Percentiles rank a stretch among this genome's conserved stretches.
Evolutionary conservation across 495 filamentous ascomycete genomes (phyloP).

Genomic region (Penicillium coprophilum): DNA sequence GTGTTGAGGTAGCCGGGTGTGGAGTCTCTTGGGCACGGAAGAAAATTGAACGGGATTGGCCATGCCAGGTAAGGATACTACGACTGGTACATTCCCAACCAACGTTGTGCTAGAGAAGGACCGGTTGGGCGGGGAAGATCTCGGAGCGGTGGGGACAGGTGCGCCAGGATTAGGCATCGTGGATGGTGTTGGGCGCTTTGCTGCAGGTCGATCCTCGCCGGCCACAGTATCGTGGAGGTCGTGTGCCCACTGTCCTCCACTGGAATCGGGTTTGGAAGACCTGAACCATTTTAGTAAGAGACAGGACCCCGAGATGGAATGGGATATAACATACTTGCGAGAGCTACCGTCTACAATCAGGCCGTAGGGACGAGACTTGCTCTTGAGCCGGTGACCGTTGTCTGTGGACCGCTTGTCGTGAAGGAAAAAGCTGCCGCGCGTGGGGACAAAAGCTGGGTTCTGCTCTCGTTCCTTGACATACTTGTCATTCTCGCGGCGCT

Average conservation of each 20-base stretch:
- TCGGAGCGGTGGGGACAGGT: constrained; percentile 45
- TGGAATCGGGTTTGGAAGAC: constrained; percentile 69
- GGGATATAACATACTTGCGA: constrained; percentile 32
- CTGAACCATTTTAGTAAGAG: constrained; percentile 50
- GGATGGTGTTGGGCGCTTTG: constrained; percentile 23
- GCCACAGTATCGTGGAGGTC: constrained; percentile 89
- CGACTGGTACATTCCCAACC: constrained; percentile 78
- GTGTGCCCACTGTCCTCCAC: constrained; percentile 84
- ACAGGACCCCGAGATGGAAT: background rate
- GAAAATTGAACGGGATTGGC: constrained; percentile 66
- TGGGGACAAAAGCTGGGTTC: constrained; percentile 93
- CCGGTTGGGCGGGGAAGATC: constrained; percentile 58
- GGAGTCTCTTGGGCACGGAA: constrained; percentile 73
- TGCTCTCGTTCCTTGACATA: constrained; percentile 82
- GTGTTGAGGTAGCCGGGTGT: constrained; percentile 92
- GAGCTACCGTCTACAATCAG: constrained; percentile 51
- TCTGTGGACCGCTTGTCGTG: constrained; percentile 86
- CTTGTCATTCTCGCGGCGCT: constrained; percentile 85
- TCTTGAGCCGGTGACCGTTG: constrained; percentile 52
- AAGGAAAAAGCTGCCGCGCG: constrained; percentile 93
- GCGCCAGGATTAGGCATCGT: constrained; percentile 28
- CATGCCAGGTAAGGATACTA: constrained; percentile 77
- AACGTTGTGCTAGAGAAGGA: constrained; percentile 64
- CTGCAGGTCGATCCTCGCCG: constrained; percentile 40
- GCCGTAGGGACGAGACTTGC: constrained; percentile 46